These are phyloP conservation scores for Cerioporus squamosus DNA, from an alignment of 1,284 basidiomycete genomes.

Conservation along the genomic window DNA sequence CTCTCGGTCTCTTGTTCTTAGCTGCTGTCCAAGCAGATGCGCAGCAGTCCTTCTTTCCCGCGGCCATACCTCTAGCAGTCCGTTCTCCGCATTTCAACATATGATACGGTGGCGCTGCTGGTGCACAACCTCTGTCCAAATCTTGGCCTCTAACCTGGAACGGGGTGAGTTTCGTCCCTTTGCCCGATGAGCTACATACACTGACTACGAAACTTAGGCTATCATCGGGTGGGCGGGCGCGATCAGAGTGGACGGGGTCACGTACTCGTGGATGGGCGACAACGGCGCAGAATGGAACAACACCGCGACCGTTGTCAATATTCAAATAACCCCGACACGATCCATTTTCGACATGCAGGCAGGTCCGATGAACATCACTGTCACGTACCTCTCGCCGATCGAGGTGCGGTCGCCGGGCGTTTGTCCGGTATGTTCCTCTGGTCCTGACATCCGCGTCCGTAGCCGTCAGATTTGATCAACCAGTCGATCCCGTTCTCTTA, in stretches of 20 bases:
- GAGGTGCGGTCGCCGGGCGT: slow-evolving; percentile 17
- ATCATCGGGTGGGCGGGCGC: slow-evolving; percentile 25
- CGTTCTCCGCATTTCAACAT: slow-evolving; percentile 21
- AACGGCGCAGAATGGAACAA: not conserved
- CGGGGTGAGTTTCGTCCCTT: not conserved
- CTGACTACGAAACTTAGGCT: not conserved
- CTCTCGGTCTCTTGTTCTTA: not conserved
- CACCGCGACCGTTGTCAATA: slow-evolving; percentile 12
- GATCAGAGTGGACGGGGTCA: slow-evolving; percentile 25
- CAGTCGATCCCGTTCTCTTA: slow-evolving; percentile 41
- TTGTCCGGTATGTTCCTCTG: not conserved
- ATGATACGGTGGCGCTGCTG: slow-evolving; percentile 12
- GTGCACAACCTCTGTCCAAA: slow-evolving; percentile 1
- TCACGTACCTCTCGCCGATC: slow-evolving; percentile 28
- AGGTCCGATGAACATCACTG: slow-evolving; percentile 24
- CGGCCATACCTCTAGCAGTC: slow-evolving; percentile 21
- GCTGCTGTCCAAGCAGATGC: not conserved
- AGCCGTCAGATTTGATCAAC: slow-evolving; percentile 35
- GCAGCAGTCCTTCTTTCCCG: slow-evolving; percentile 7
- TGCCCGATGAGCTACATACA: not conserved
- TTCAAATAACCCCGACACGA: slow-evolving; percentile 21
- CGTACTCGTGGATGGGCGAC: slow-evolving; percentile 28
- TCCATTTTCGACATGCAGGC: slow-evolving; percentile 22
- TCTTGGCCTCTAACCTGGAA: slow-evolving; percentile 23
- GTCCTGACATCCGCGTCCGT: not conserved